These are phyloP conservation scores for Thoreauomyces humboldtii DNA, from an alignment of 192 early-diverging fungal species.

Conservation along the genomic window DNA sequence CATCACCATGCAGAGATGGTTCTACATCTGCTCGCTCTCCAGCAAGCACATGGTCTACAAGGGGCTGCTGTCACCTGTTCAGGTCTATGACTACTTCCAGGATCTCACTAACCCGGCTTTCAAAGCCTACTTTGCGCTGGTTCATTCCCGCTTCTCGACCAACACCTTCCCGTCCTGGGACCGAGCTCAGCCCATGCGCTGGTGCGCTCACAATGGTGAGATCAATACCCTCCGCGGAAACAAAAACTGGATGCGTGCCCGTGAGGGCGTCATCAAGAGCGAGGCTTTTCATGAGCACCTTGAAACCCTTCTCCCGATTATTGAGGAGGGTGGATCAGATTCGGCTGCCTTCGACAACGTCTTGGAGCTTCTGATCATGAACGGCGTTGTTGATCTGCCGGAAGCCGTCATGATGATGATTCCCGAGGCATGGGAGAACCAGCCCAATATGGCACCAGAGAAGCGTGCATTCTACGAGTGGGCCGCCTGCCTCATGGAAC, in stretches of 20 bases:
- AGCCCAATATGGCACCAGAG: conserved; percentile 75
- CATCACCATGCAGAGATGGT: conserved; percentile 84
- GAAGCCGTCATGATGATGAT: conserved; percentile 99
- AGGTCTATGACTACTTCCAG: conserved; percentile 90
- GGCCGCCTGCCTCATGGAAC: conserved; percentile 97
- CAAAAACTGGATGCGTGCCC: conserved; percentile 99
- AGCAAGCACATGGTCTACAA: conserved; percentile 95
- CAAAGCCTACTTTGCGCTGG: conserved; percentile 90
- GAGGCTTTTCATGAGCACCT: conserved; percentile 74
- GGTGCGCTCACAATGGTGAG: conserved; percentile 99
- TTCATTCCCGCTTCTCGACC: conserved; percentile 98
- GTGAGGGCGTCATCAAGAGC: conserved; percentile 92
- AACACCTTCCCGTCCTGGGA: conserved; percentile 99
- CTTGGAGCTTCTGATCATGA: conserved; percentile 88
- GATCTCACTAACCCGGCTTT: conserved; percentile 84
- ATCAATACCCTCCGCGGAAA: conserved; percentile 99
- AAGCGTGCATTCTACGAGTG: conserved; percentile 96
- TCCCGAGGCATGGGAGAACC: conserved; percentile 97
- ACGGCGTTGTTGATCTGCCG: conserved; percentile 85
- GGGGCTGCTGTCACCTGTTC: conserved; percentile 90
- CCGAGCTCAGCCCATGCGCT: conserved; percentile 96
- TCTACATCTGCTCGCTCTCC: conserved; percentile 95
- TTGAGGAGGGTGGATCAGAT: conserved; percentile 94
- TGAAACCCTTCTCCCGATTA: conserved; percentile 84
- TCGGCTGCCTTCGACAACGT: conserved; percentile 97